These are phyloP conservation scores for Symmetrospora coprosmae DNA, from an alignment of 768 basidiomycete species.

Conservation along the genomic window DNA sequence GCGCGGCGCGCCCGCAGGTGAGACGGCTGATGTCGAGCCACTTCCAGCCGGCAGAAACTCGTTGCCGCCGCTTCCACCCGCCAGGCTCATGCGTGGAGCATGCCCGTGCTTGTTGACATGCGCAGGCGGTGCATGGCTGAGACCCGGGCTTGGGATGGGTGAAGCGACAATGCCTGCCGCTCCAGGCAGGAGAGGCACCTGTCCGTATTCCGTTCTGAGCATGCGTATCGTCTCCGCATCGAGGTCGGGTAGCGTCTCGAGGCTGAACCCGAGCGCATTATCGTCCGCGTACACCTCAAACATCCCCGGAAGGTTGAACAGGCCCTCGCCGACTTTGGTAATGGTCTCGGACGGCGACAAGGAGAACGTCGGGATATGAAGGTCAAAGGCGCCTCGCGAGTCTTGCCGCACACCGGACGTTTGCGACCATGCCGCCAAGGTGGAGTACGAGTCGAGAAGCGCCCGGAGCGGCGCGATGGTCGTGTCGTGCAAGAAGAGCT, in stretches of 20 bases:
- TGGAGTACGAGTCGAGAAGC: slow-evolving; percentile 58
- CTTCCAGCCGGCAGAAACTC: neutral
- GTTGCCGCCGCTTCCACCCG: no score
- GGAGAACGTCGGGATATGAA: slow-evolving; percentile 78
- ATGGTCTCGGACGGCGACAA: slow-evolving; percentile 77
- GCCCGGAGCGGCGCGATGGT: slow-evolving; percentile 68
- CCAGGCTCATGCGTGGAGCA: neutral
- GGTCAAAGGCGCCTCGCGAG: slow-evolving; percentile 40
- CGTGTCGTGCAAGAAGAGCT: slow-evolving; percentile 61
- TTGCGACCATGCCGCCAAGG: slow-evolving; percentile 51
- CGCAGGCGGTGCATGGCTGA: no score
- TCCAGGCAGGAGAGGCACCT: no score
- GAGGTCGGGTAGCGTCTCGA: slow-evolving; percentile 63
- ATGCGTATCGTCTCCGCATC: slow-evolving; percentile 39
- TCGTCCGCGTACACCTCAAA: slow-evolving; percentile 85
- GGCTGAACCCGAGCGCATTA: slow-evolving; percentile 72
- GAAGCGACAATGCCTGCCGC: neutral
- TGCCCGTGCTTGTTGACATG: neutral
- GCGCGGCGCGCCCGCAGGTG: neutral
- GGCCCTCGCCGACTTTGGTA: slow-evolving; percentile 78
- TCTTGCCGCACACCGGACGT: slow-evolving; percentile 43
- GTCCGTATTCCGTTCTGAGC: neutral
- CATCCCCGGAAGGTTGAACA: slow-evolving; percentile 77
- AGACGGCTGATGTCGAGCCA: neutral
- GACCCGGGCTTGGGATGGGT: slow-evolving; percentile 1